Base-by-base conservation (phyloP, 208 protist genomes). In the Crithidia fasciculata region DNA sequence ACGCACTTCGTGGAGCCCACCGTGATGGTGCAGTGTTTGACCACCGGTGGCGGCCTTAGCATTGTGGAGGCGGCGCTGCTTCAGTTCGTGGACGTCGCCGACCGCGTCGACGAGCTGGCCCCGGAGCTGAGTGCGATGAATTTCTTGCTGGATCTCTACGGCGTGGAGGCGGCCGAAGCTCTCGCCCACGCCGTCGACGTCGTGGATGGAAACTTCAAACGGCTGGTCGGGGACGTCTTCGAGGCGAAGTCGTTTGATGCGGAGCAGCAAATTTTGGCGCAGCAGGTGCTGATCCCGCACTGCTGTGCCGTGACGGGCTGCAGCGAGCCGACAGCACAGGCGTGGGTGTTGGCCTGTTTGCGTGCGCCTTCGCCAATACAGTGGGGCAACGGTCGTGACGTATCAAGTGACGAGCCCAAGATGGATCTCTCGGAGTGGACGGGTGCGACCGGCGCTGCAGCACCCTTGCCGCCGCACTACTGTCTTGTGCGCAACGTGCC, bases 341-440 rank as follows among this genome's bases (percentile, higher is more conserved):
- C 18, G 56, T 76, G 76, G 69, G 71, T 74, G 44, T 7, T 28
- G 50, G 71, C 64, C 36, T 81, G 76, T n/a, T 50, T 79, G 16
- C 50, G 19, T 8, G 43, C 43, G 6, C 44, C 57, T 18, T 7
- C 39, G 1, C 19, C 39, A 28, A 16, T 56, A 12, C 16, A 28
- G 28, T 28, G 28, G 28, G 28, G 28, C 1, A 28, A 28, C 28
- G 28, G 28, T 28, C 28, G 28, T 28, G 28, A 28, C 28, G 28
- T 28, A 28, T 28, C 28, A 1, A 28, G 28, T 28, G 28, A 28
- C 28, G 28, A 28, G 28, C 1, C 28, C 28, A 28, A 28, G 28
- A 28, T 28, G 28, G 28, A 28, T 28, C 28, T 28, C 28, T 40
- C 59, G 16, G 40, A 0, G 59, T 64, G 59, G 59, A 10, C 59